phyloP scores from a whole-genome alignment of 257 asterid species.

The Asclepias syriaca region DNA sequence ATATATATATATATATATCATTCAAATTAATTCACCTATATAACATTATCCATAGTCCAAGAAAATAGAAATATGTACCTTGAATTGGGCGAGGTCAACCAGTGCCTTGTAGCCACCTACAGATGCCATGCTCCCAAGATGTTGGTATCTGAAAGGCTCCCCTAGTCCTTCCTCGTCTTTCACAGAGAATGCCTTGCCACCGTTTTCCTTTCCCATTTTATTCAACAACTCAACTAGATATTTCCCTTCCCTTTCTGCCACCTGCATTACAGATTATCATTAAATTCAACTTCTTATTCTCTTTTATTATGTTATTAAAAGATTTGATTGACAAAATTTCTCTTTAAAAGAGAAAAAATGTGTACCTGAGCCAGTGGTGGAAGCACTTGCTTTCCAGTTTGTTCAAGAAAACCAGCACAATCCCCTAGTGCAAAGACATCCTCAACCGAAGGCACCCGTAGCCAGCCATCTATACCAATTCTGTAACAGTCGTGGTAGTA shows the following conservation, averaged over 20 bases:
- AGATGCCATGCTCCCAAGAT: slow-evolving; percentile 93
- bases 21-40: neutral
- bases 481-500: slow-evolving; percentile 24
- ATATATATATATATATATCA: too few relatives aligned
- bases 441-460: slow-evolving; percentile 71
- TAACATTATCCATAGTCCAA: too few relatives aligned
- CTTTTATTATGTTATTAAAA: too few relatives aligned
- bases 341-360: neutral
- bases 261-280: slow-evolving; percentile 21
- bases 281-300: too few relatives aligned
- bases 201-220: slow-evolving; percentile 46
- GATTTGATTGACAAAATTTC: too few relatives aligned
- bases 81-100: slow-evolving; percentile 83
- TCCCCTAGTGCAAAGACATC: slow-evolving; percentile 91
- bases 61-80: slow-evolving; percentile 29
- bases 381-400: slow-evolving; percentile 71
- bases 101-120: slow-evolving; percentile 89
- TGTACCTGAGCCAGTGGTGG: slow-evolving; percentile 95
- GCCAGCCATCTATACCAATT: slow-evolving; percentile 86
- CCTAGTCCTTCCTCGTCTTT: slow-evolving; percentile 56
- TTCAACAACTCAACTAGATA: slow-evolving; percentile 59
- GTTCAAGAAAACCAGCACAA: slow-evolving; percentile 86
- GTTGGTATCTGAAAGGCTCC: slow-evolving; percentile 72
- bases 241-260: slow-evolving; percentile 92
- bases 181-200: slow-evolving; percentile 63